Conservation (phyloP, 192 early-diverging fungal species). For the Obelidium mucronatum region DNA sequence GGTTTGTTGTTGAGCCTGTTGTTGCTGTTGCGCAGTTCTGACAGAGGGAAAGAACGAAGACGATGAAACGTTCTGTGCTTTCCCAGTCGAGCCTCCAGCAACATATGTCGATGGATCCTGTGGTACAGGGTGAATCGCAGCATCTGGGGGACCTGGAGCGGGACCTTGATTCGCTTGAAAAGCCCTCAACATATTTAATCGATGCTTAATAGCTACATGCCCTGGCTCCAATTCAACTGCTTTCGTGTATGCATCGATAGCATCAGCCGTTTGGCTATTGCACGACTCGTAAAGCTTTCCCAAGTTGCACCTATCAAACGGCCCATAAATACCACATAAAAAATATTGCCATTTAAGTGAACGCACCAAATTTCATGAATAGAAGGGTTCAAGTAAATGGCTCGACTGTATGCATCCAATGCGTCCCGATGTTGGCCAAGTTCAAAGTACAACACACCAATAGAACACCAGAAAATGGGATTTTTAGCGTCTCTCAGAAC, state of each 20-base stretch:
- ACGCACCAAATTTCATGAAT: slow-evolving; percentile 95
- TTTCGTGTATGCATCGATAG: slow-evolving; percentile 94
- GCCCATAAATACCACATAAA: no score
- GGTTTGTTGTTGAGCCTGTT: slow-evolving; percentile 2
- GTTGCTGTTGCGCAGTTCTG: not conserved
- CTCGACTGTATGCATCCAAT: slow-evolving; percentile 94
- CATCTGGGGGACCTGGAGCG: slow-evolving; percentile 20
- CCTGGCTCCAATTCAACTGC: slow-evolving; percentile 91
- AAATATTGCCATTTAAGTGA: not conserved
- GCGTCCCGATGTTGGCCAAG: slow-evolving; percentile 96
- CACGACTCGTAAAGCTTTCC: slow-evolving; percentile 97
- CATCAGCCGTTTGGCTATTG: slow-evolving; percentile 96
- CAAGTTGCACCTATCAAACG: slow-evolving; percentile 74
- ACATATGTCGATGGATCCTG: slow-evolving; percentile 27
- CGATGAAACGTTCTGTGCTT: slow-evolving; percentile 3
- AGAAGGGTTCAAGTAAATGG: slow-evolving; percentile 91
- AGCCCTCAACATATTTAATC: slow-evolving; percentile 55
- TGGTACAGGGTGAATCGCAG: slow-evolving; percentile 26
- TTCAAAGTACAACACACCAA: slow-evolving; percentile 97
- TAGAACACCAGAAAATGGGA: slow-evolving; percentile 98
- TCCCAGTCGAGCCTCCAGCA: slow-evolving; percentile 6
- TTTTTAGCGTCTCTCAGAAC: slow-evolving; percentile 88
- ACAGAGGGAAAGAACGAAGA: slow-evolving; percentile 19
- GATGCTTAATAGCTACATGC: slow-evolving; percentile 89
- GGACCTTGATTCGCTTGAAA: slow-evolving; percentile 45